Base-by-base conservation (phyloP, 257 asterid genomes). In the Dorcoceras hygrometricum region DNA sequence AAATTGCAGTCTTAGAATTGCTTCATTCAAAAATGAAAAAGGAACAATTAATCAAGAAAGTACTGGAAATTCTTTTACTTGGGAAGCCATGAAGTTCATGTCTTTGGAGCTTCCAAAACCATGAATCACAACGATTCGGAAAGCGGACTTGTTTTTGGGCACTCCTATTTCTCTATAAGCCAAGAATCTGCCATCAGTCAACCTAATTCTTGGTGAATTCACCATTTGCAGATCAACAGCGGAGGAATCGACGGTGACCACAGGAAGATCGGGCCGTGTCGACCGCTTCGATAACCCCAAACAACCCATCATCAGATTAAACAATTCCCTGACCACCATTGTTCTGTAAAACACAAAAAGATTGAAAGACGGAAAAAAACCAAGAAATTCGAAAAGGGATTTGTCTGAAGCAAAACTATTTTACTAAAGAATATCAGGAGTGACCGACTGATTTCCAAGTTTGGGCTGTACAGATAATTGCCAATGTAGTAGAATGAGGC, bases 31-130 rank as follows among this genome's bases (percentile, higher is more conserved):
- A 28, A 28, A 32, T 9, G 3, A 34, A 10, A 2, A 12, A 12
- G n/a, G n/a, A 39, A 39, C 43, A 73, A 69, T 16, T 9, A 51
- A n/a, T 22, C 57, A 57, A 3, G 68, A 64, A 68, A 14, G 25
- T 48, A 65, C 48, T 48, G 58, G 48, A 57, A 53, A 39, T 18
- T 4, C 67, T 65, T n/a, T 59, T 77, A 93, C 99, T 76, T 86
- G 83, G 63, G 97, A 78, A 31, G 91, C 97, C 84, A 82, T 76
- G 67, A 93, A 90, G 63, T 74, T 84, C 97, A 90, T 88, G 7
- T 93, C 96, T 77, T 90, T 90, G 66, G 89, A 75, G 83, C 97
- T 90, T 46, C 80, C 99, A 76, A 90, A 93, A 65, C 97, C 99
- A 82, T 93, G 97, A 77, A 82, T 95, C 67, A 87, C 67, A 73